Base-by-base conservation (phyloP, 2,329 filamentous ascomycete species). In the Diaporthe ilicicola region DNA sequence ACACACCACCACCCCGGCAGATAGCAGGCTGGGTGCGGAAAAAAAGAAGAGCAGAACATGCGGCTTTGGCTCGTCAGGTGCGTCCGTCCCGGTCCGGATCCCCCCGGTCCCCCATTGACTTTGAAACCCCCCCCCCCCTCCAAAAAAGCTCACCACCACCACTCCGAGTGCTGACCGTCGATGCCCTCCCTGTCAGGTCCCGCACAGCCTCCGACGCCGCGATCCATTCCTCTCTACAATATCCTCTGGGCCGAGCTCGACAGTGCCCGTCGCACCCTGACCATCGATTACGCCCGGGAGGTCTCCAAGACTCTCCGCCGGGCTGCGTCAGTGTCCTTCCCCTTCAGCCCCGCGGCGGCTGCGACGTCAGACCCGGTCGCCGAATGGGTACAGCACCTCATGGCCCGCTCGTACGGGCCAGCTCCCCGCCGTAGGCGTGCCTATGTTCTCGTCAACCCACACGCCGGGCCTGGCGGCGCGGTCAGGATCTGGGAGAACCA, bases 391-490 rank as follows among this genome's bases (percentile, higher is more conserved):
- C 84, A 86, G 34, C 84, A 83, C 66, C 85, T 98, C 42, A 79
- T 97, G 24, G 83, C 90, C 44, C 86, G 87, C 56, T 90, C 95
- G 29, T 98, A 97, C 77, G 83, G 91, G 84, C 69, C 83, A 9
- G 88, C 92, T 1, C 89, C 92, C 76, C 87, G 87, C 67, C 87
- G 86, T 70, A 96, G 94, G 81, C 90, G 94, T 56, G 91, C 96
- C 73, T 97, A 96, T 80, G 91, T 98, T 15, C 84, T 98, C 53
- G 87, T 99, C 73, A 99, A 99, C 80, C 96, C 96, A 0, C 92
- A 95, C 76, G 94, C 94, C 17, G 96, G 96, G 0, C 93, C 94
- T 51, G 95, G 95, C 50, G 83, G 82, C 51, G 95, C 94, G 1
- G 83, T 89, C 73, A 92, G 90, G 78, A 87, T 91, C 74, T 98